These are phyloP conservation scores for Lachnellula suecica DNA, from an alignment of 2,329 filamentous ascomycete species.

Conservation along the genomic window DNA sequence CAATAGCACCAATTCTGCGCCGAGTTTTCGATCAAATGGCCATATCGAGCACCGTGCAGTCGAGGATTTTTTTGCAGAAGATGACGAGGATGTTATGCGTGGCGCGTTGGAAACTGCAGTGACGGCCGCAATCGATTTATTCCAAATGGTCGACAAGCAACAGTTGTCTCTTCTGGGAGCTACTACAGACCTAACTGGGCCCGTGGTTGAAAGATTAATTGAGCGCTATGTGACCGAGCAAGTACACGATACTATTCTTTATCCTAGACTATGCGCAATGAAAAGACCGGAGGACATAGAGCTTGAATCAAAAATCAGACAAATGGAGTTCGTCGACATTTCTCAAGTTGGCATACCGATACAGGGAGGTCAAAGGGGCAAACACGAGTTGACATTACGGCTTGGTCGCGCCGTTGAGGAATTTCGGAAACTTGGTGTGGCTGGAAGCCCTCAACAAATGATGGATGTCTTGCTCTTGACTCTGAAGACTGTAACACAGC, in stretches of 20 bases:
- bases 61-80: slow-evolving; percentile 73
- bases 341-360: slow-evolving; percentile 90
- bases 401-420: slow-evolving; percentile 79
- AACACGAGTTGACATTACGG: slow-evolving; percentile 76
- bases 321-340: slow-evolving; percentile 93
- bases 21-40: slow-evolving; percentile 35
- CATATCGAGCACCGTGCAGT: slow-evolving; percentile 37
- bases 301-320: slow-evolving; percentile 82
- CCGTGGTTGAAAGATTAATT: slow-evolving; percentile 88
- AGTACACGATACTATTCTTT: slow-evolving; percentile 80
- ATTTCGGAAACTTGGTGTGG: slow-evolving; percentile 86
- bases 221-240: slow-evolving; percentile 94
- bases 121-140: slow-evolving; percentile 90
- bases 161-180: slow-evolving; percentile 89
- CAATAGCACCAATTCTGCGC: slow-evolving; percentile 41
- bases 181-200: slow-evolving; percentile 90
- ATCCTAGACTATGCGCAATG: slow-evolving; percentile 76
- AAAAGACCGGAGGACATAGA: slow-evolving; percentile 82
- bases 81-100: slow-evolving; percentile 89
- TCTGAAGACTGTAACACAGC: slow-evolving; percentile 77
- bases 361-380: slow-evolving; percentile 73
- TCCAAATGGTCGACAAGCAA: slow-evolving; percentile 93
- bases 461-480: slow-evolving; percentile 38
- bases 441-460: slow-evolving; percentile 37
- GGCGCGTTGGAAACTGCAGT: slow-evolving; percentile 88